A percentile compares a stretch with the other conserved stretches of the same genome.
These are phyloP conservation scores for Gossypium rotundifolium DNA, from an alignment of 345 rosid genomes.

Conservation along the genomic window DNA sequence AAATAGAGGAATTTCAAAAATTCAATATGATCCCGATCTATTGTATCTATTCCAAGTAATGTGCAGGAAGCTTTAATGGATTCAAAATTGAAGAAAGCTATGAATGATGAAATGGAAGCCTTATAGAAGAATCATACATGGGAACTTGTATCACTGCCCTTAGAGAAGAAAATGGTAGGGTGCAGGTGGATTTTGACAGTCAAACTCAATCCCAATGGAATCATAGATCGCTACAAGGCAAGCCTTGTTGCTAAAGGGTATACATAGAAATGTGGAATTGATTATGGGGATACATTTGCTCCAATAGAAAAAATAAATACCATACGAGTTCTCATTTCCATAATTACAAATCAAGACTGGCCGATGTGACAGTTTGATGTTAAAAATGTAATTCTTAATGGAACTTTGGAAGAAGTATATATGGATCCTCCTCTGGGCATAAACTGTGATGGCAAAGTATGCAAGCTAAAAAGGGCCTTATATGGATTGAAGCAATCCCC, in stretches of 20 bases:
- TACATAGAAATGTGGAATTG: neutral
- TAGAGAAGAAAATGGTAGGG: neutral
- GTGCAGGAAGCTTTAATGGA: neutral
- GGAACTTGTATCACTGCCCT: neutral
- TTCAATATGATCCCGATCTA: neutral
- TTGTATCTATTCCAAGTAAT: neutral
- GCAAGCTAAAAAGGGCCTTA: neutral
- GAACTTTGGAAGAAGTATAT: neutral
- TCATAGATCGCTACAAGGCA: neutral
- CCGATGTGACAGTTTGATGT: neutral
- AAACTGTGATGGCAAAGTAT: neutral
- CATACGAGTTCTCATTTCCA: too few species aligned
- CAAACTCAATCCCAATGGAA: neutral
- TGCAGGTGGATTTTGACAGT: neutral
- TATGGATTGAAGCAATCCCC: neutral
- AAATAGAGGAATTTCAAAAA: too few species aligned
- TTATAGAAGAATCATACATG: neutral
- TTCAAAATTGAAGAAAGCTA: neutral
- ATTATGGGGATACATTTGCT: too few species aligned
- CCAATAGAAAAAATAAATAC: too few species aligned
- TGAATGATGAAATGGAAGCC: neutral
- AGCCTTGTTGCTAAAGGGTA: neutral
- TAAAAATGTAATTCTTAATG: neutral
- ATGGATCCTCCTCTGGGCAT: neutral
- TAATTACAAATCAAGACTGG: neutral